These are phyloP conservation scores for Murraya koenigii DNA, from an alignment of 345 rosid species.

Conservation along the genomic window DNA sequence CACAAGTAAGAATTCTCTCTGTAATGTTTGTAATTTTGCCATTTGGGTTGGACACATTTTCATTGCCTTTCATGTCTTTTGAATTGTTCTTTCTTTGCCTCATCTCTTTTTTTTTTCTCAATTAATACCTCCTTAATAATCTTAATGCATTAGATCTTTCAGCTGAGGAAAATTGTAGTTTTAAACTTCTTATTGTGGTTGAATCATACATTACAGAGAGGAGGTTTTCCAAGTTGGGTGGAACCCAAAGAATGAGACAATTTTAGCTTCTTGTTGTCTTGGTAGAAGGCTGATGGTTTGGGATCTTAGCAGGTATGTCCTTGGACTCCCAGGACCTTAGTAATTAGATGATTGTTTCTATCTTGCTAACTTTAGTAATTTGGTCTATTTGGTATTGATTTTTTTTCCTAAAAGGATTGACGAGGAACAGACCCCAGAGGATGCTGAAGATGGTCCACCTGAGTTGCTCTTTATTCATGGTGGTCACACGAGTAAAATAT, in stretches of 20 bases:
- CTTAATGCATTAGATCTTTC: neutral
- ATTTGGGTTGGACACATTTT: neutral
- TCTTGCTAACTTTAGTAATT: neutral
- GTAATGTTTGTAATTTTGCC: neutral
- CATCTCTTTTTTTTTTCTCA: neutral
- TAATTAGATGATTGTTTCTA: neutral
- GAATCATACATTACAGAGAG: conserved; percentile 48
- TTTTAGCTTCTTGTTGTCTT: conserved; percentile 97
- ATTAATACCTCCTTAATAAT: too few relatives aligned
- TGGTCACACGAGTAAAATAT: conserved; percentile 97
- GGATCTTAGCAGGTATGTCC: conserved; percentile 95
- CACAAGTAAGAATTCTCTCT: conserved; percentile 66
- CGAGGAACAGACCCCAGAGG: conserved; percentile 75
- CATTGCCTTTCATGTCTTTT: neutral
- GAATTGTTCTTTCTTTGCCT: neutral
- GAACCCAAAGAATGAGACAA: conserved; percentile 97
- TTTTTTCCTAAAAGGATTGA: conserved; percentile 45
- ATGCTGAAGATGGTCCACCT: conserved; percentile 99
- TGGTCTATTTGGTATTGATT: neutral
- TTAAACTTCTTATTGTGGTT: neutral
- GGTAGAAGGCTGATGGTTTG: conserved; percentile 99
- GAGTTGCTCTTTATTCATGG: conserved; percentile 98
- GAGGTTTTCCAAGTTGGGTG: conserved; percentile 99
- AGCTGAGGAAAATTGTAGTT: neutral
- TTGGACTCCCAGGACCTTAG: conserved; percentile 3